Evolutionary conservation across 2,329 filamentous ascomycete genomes (phyloP).

Genomic region (Hypoxylon sp.): DNA sequence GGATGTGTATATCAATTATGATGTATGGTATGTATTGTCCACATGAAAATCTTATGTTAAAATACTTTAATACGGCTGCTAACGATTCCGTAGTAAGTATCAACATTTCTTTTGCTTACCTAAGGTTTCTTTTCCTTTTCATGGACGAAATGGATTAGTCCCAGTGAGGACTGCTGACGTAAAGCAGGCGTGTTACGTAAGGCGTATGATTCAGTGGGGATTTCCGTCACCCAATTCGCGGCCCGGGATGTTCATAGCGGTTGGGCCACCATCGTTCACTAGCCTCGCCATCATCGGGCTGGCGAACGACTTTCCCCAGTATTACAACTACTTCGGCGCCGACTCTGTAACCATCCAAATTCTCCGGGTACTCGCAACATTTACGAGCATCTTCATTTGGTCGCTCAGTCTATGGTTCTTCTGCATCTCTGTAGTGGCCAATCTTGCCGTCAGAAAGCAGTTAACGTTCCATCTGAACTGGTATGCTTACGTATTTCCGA

Average conservation of each 20-base stretch:
- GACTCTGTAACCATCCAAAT: slow-evolving; percentile 50
- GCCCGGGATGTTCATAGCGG: slow-evolving; percentile 65
- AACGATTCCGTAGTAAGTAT: slow-evolving; percentile 35
- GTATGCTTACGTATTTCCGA: slow-evolving; percentile 78
- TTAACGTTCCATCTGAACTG: slow-evolving; percentile 63
- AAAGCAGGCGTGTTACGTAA: slow-evolving; percentile 56
- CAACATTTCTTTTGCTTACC: slow-evolving; percentile 16
- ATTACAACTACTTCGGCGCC: slow-evolving; percentile 49
- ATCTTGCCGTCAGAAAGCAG: slow-evolving; percentile 50
- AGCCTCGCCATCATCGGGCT: slow-evolving; percentile 63
- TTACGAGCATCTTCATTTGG: slow-evolving; percentile 62
- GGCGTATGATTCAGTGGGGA: slow-evolving; percentile 58
- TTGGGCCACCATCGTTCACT: slow-evolving; percentile 63
- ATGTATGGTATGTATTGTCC: slow-evolving; percentile 55
- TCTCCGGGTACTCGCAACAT: slow-evolving; percentile 59
- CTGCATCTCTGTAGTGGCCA: slow-evolving; percentile 54
- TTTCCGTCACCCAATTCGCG: slow-evolving; percentile 59
- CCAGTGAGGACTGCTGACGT: slow-evolving; percentile 17
- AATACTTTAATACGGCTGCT: slow-evolving; percentile 6
- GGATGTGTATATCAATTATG: slow-evolving; percentile 60
- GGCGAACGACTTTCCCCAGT: slow-evolving; percentile 54
- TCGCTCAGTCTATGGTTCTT: slow-evolving; percentile 67
- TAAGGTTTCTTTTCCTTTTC: not conserved
- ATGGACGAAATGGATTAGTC: not conserved
- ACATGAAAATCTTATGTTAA: not conserved